Percentiles rank a stretch among this genome's conserved stretches.
These are phyloP conservation scores for Moesziomyces antarcticus DNA, from an alignment of 1,284 basidiomycete species.

Conservation along the genomic window DNA sequence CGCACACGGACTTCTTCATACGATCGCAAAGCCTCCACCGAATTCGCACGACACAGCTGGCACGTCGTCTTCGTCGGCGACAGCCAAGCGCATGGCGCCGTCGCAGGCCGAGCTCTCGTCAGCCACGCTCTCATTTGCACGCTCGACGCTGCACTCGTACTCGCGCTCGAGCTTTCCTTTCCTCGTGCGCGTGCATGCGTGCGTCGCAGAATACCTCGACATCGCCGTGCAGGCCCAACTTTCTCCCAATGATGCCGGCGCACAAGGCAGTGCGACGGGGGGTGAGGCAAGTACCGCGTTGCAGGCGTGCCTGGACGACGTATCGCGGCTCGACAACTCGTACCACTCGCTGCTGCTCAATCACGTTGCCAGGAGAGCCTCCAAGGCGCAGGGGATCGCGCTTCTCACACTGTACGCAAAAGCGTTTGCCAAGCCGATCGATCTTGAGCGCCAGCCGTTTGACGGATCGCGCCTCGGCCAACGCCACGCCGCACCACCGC, in stretches of 20 bases:
- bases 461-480: slow-evolving; percentile 4
- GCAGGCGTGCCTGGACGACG: slow-evolving; percentile 12
- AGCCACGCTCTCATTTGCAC: slow-evolving; percentile 73
- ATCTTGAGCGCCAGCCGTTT: slow-evolving; percentile 22
- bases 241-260: not conserved
- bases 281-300: slow-evolving; percentile 5
- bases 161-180: slow-evolving; percentile 80
- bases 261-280: not conserved
- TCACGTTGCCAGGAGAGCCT: slow-evolving; percentile 86
- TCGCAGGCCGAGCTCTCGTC: slow-evolving; percentile 42
- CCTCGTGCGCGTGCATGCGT: slow-evolving; percentile 72
- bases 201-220: slow-evolving; percentile 13
- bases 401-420: slow-evolving; percentile 84
- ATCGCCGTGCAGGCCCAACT: slow-evolving; percentile 6
- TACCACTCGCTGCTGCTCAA: slow-evolving; percentile 90
- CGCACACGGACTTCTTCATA: slow-evolving; percentile 79
- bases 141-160: slow-evolving; percentile 79
- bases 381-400: slow-evolving; percentile 90
- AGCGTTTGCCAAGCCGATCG: slow-evolving; percentile 41
- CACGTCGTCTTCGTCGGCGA: not conserved
- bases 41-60: not conserved
- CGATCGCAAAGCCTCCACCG: slow-evolving; percentile 1
- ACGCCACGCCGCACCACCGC: not conserved
- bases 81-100: slow-evolving; percentile 12
- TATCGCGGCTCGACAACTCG: slow-evolving; percentile 74